A percentile compares a stretch with the other conserved stretches of the same genome.
Evolutionary conservation across 2,329 filamentous ascomycete species (phyloP).

Genomic region (Sarocladium oryzae): DNA sequence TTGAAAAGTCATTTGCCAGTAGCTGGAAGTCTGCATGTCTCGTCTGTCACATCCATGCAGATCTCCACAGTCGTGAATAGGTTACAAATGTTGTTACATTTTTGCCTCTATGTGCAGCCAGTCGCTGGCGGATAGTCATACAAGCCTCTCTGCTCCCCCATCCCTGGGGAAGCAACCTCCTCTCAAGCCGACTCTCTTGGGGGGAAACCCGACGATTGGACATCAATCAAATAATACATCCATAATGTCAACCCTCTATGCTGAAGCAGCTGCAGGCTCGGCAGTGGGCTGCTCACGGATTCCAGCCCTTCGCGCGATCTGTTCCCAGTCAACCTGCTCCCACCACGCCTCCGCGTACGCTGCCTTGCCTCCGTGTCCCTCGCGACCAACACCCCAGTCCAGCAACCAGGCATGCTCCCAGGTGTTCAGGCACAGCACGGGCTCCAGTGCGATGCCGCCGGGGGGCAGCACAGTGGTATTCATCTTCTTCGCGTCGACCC

Average conservation of each 20-base stretch:
- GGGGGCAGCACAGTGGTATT: slow-evolving; percentile 40
- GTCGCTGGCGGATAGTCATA: slow-evolving; percentile 11
- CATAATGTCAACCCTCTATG: too few relatives aligned
- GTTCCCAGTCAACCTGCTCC: slow-evolving; percentile 78
- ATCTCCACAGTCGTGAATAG: neutral
- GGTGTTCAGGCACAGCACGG: slow-evolving; percentile 85
- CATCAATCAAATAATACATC: too few relatives aligned
- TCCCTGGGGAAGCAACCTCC: too few relatives aligned
- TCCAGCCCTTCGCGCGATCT: slow-evolving; percentile 45
- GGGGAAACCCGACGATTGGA: too few relatives aligned
- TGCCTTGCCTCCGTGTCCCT: slow-evolving; percentile 65
- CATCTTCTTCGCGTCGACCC: slow-evolving; percentile 23
- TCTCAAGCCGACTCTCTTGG: too few relatives aligned
- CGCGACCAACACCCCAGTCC: slow-evolving; percentile 60
- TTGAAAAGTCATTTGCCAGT: too few relatives aligned
- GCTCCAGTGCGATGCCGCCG: slow-evolving; percentile 62
- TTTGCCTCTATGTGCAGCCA: slow-evolving; percentile 23
- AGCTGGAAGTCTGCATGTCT: too few relatives aligned
- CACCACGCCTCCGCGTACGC: slow-evolving; percentile 78
- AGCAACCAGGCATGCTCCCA: slow-evolving; percentile 93
- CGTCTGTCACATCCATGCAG: too few relatives aligned
- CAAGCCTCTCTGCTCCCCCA: slow-evolving; percentile 9
- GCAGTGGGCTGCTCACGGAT: slow-evolving; percentile 13
- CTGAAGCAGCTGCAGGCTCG: neutral
- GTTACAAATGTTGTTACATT: slow-evolving; percentile 17